phyloP scores from a whole-genome alignment of 805 yeast genomes.

The Zygoascus flipseniorum region DNA sequence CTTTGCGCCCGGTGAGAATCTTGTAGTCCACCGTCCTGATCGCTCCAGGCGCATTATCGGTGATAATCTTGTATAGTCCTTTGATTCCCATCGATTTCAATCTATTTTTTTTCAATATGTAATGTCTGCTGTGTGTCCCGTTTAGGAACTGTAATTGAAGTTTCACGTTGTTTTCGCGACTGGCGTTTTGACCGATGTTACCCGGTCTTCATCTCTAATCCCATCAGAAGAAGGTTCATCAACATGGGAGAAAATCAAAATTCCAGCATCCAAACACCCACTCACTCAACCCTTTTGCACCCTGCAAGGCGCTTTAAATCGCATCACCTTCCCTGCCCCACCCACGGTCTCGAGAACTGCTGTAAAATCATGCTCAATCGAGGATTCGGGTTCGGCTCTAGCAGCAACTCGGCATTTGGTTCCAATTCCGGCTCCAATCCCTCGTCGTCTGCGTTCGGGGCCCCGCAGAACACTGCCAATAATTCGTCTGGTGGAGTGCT shows the following conservation, averaged over 20 bases:
- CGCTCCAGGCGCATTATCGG: constrained; percentile 85
- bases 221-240: not conserved
- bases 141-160: not conserved
- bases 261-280: no score
- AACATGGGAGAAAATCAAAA: no score
- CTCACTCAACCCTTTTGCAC: not conserved
- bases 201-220: constrained; percentile 1
- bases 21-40: constrained; percentile 73
- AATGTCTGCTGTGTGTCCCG: not conserved
- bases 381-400: constrained; percentile 24
- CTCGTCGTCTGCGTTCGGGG: constrained; percentile 4
- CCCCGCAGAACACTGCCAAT: constrained; percentile 15
- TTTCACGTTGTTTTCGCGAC: constrained; percentile 4
- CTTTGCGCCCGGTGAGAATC: constrained; percentile 83
- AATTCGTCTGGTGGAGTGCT: not conserved
- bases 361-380: not conserved
- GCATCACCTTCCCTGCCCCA: not conserved
- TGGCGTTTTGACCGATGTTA: not conserved
- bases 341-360: not conserved
- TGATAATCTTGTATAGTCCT: constrained; percentile 71
- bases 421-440: constrained; percentile 14
- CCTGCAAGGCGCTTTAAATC: not conserved
- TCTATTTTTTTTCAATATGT: no score
- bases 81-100: constrained; percentile 26
- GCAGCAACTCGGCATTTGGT: constrained; percentile 14